Evolutionary conservation across 2,329 filamentous ascomycete species (phyloP), one percentile per base, ranked within the genome.

Genomic region (Alternaria conjuncta): DNA sequence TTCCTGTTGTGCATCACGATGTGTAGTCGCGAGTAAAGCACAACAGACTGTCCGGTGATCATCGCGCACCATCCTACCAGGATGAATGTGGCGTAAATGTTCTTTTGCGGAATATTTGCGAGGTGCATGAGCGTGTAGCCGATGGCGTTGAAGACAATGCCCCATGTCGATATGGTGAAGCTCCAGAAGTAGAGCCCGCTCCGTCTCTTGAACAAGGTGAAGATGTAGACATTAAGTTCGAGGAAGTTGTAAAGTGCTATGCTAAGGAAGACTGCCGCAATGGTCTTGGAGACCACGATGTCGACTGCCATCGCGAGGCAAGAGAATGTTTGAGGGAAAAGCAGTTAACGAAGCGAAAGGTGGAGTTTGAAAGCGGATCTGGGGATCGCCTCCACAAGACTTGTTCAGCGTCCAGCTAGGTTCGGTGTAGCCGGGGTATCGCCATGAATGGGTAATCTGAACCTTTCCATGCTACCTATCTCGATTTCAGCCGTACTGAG

Each of bases 1-100:
- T 83, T 76, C 11, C 80, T 77, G 51, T 87, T 84, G 12, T 82
- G 82, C 25, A 88, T 75, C 9, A 90, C 82, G 2, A 90, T 80
- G 68, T 89, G 87, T 1, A 90, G 79, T 10, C 88, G 82, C 2
- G 87, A 89, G 76, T 87, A 90, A 0, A 90, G 79, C 3, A 90
- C 88, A 13, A 89, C 68, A 1, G 84, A 84, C 71, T 89, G 86
- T 1, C 87, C 88, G 0, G 87, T 88, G 0, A 90, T 85, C 86
- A 89, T 88, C 3, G 78, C 70, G 71, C 84, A 85, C 85, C 87
- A 86, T n/a, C 86, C 87, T 64, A 89, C 66, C n/a, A 81, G 81
- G 23, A 86, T 75, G 5, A 85, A 66, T 6, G 82, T 81, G 61
- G 80, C 79, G 26, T 65, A 70, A 4, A 71, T 26, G 21, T 70